Evolutionary conservation across 495 filamentous ascomycete species (phyloP).

Genomic region (Aspergillus diversus): DNA sequence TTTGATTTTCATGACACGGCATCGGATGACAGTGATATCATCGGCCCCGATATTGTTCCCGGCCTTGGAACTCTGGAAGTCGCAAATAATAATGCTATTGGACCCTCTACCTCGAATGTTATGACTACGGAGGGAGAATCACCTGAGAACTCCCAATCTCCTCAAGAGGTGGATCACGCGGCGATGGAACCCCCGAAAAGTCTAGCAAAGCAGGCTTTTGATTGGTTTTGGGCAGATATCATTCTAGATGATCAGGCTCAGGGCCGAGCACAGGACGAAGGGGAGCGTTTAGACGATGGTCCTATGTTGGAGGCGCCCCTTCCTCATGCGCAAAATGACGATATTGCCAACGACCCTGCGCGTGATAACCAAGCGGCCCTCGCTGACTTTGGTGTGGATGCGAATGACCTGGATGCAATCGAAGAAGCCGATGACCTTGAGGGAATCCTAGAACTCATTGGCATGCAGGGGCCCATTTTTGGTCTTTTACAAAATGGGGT

Average conservation of each 20-base stretch:
- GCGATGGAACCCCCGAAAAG: conserved; percentile 18
- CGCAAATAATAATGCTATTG: background rate
- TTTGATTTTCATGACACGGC: conserved; percentile 7
- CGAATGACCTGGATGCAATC: conserved; percentile 60
- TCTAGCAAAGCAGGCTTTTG: conserved; percentile 31
- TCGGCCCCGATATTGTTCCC: background rate
- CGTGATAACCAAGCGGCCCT: conserved; percentile 33
- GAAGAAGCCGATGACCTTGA: conserved; percentile 98
- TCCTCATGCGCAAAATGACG: conserved; percentile 53
- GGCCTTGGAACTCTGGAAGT: background rate
- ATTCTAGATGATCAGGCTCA: conserved; percentile 34
- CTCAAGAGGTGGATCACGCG: conserved; percentile 14
- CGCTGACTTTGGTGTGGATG: conserved; percentile 55
- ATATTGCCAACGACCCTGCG: conserved; percentile 21
- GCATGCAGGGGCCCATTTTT: conserved; percentile 90
- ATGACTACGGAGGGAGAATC: background rate
- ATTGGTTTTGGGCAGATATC: conserved; percentile 71
- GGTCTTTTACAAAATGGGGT: conserved; percentile 92
- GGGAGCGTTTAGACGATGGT: conserved; percentile 61
- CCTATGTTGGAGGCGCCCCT: conserved; percentile 66
- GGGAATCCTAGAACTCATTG: conserved; percentile 92
- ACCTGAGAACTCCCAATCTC: background rate
- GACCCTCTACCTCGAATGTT: background rate
- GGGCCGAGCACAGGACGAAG: conserved; percentile 47
- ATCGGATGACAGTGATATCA: conserved; percentile 5